Percentiles rank a stretch among this genome's conserved stretches.
Conservation (phyloP, 805 yeast species). For the Pichia cephalocereana region DNA sequence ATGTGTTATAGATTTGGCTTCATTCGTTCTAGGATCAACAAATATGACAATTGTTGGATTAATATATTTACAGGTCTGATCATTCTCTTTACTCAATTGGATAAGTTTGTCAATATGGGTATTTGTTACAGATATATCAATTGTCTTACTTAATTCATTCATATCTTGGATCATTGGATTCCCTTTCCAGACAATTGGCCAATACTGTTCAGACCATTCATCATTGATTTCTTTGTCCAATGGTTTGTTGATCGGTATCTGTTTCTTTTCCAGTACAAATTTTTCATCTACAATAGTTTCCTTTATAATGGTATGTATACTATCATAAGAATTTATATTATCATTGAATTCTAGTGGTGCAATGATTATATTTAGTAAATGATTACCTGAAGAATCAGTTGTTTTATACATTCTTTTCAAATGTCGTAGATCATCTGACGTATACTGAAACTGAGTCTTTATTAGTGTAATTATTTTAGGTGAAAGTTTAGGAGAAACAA, state of each 20-base stretch:
- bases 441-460: slow-evolving; percentile 18
- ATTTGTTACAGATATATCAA: slow-evolving; percentile 38
- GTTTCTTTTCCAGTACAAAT: slow-evolving; percentile 10
- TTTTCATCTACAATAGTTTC: background rate
- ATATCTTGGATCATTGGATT: slow-evolving; percentile 70
- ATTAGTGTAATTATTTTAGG: slow-evolving; percentile 20
- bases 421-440: slow-evolving; percentile 28
- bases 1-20: slow-evolving; percentile 29
- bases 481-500: slow-evolving; percentile 28
- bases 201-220: slow-evolving; percentile 56
- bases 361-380: slow-evolving; percentile 28
- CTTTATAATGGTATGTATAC: slow-evolving; percentile 1
- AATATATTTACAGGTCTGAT: background rate
- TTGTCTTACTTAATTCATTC: slow-evolving; percentile 30
- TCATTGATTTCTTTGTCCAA: slow-evolving; percentile 55
- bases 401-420: slow-evolving; percentile 43
- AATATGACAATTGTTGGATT: slow-evolving; percentile 36
- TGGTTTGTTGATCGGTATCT: slow-evolving; percentile 59
- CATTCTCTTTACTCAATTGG: background rate
- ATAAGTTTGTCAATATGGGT: slow-evolving; percentile 17
- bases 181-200: slow-evolving; percentile 96
- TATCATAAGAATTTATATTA: slow-evolving; percentile 9
- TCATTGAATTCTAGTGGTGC: slow-evolving; percentile 31
- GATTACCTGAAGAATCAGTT: background rate
- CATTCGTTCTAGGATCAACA: slow-evolving; percentile 44